phyloP scores from a whole-genome alignment of 2,329 filamentous ascomycete species.

The Pseudogymnoascus sp. region DNA sequence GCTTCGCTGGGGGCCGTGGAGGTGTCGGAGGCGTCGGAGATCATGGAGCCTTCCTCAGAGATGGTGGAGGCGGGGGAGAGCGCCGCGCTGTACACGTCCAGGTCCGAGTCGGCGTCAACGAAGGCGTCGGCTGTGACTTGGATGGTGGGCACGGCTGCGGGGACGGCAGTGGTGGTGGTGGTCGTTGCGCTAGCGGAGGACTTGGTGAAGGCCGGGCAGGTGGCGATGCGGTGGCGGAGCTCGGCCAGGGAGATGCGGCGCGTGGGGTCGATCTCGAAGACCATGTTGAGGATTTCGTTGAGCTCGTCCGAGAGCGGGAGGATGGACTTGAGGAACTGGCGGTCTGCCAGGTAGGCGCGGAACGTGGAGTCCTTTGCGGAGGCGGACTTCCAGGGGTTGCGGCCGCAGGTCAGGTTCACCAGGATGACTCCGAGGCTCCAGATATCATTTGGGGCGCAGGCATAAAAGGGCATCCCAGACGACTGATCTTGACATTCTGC shows the following conservation, averaged over 20 bases:
- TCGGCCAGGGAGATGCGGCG: slow-evolving; percentile 76
- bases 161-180: slow-evolving; percentile 11
- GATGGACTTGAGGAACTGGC: slow-evolving; percentile 85
- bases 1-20: slow-evolving; percentile 21
- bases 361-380: slow-evolving; percentile 92
- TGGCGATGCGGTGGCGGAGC: slow-evolving; percentile 67
- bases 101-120: slow-evolving; percentile 27
- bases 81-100: slow-evolving; percentile 38
- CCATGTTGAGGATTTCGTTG: slow-evolving; percentile 75
- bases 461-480: slow-evolving; percentile 69
- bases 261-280: slow-evolving; percentile 81
- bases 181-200: not conserved
- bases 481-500: slow-evolving; percentile 83
- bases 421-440: slow-evolving; percentile 98
- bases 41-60: slow-evolving; percentile 50
- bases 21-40: slow-evolving; percentile 31
- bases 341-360: slow-evolving; percentile 77
- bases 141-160: slow-evolving; percentile 16
- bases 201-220: slow-evolving; percentile 42
- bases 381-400: slow-evolving; percentile 98
- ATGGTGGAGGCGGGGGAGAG: slow-evolving; percentile 43
- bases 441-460: slow-evolving; percentile 89
- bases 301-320: slow-evolving; percentile 84
- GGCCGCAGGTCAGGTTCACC: slow-evolving; percentile 93
- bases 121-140: slow-evolving; percentile 8